A percentile compares a stretch with the other conserved stretches of the same genome.
Evolutionary conservation across 306 rosid species (phyloP).

Genomic region (Castanospermum australe): DNA sequence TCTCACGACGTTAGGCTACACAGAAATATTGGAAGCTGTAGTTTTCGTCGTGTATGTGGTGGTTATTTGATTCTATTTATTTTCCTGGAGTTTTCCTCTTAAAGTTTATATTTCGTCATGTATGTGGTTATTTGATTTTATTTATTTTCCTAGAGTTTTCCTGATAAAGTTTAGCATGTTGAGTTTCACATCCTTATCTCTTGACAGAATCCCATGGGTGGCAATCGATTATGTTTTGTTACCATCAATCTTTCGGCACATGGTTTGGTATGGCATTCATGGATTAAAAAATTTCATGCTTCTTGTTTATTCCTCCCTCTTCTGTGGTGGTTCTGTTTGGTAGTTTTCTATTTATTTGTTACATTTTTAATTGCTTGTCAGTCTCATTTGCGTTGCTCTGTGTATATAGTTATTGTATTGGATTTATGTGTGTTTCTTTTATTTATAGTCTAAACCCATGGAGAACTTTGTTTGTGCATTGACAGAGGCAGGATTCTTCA

Average conservation of each 20-base stretch:
- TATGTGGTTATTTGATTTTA: slow-evolving; percentile 36
- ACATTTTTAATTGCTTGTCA: background rate
- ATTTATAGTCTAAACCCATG: slow-evolving; percentile 13
- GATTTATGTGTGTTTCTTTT: slow-evolving; percentile 7
- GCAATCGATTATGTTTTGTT: slow-evolving; percentile 45
- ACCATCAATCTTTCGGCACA: slow-evolving; percentile 43
- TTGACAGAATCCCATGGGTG: slow-evolving; percentile 39
- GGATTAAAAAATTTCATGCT: background rate
- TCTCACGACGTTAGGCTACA: slow-evolving; percentile 36
- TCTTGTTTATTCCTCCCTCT: background rate
- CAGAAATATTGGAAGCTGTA: slow-evolving; percentile 30
- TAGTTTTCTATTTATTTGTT: background rate
- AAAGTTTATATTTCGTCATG: slow-evolving; percentile 29
- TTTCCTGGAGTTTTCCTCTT: background rate
- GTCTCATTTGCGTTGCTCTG: background rate
- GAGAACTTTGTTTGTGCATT: slow-evolving; percentile 34
- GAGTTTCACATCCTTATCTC: slow-evolving; percentile 15
- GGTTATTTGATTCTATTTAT: background rate
- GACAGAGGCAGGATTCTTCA: slow-evolving; percentile 53
- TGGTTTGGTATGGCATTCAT: slow-evolving; percentile 53
- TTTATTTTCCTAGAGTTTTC: background rate
- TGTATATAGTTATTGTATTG: background rate
- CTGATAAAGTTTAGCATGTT: background rate
- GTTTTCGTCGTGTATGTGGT: slow-evolving; percentile 56
- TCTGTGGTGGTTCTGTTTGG: background rate